Percentiles rank a stretch among this genome's conserved stretches.
Evolutionary conservation across 768 basidiomycete species (phyloP).

Genomic region (Kwoniella newhampshirensis): DNA sequence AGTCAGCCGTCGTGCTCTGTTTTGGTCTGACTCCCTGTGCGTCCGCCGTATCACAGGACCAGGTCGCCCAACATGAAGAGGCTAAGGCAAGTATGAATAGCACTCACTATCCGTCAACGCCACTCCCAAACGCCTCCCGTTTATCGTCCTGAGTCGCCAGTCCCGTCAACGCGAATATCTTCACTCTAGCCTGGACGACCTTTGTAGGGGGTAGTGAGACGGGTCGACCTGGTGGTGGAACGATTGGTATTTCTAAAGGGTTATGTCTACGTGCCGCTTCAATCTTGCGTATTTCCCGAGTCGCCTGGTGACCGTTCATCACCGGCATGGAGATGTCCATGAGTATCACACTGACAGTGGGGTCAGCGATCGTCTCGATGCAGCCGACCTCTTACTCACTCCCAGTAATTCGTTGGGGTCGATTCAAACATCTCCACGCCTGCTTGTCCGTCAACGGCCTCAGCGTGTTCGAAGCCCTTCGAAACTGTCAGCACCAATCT

Average conservation of each 20-base stretch:
- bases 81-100: neutral
- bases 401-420: constrained; percentile 69
- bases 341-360: constrained; percentile 66
- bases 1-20: constrained; percentile 54
- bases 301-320: constrained; percentile 86
- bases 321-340: constrained; percentile 91
- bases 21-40: no score
- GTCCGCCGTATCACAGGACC: no score
- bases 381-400: constrained; percentile 60
- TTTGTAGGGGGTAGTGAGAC: constrained; percentile 38
- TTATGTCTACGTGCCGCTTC: constrained; percentile 58
- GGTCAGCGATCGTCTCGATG: neutral
- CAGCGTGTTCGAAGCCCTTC: constrained; percentile 70
- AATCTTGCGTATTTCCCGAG: constrained; percentile 73
- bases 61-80: no score
- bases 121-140: constrained; percentile 82
- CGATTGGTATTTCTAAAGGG: constrained; percentile 10
- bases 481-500: neutral
- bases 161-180: constrained; percentile 84
- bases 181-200: constrained; percentile 35
- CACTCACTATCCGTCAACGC: constrained; percentile 94
- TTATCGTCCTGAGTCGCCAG: constrained; percentile 93
- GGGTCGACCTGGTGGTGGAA: constrained; percentile 13
- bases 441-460: constrained; percentile 79
- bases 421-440: constrained; percentile 72